Evolutionary conservation across 208 protist species (phyloP).

Genomic region (Trypanosoma cruzi): DNA sequence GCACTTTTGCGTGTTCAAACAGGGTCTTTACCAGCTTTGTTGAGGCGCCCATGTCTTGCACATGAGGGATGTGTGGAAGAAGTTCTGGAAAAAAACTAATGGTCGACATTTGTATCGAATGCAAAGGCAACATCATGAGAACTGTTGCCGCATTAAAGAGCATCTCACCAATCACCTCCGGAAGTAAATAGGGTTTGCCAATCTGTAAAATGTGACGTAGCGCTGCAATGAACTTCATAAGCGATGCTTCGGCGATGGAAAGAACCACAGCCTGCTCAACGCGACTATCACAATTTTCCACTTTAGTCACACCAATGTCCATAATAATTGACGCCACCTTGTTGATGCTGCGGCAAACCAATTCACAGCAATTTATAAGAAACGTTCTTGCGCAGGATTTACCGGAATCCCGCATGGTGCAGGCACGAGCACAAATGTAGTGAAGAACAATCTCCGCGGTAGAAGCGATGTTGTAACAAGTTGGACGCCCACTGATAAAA

Average conservation of each 20-base stretch:
- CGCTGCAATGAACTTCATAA: slow-evolving; percentile 79
- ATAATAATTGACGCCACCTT: slow-evolving; percentile 74
- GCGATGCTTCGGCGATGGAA: slow-evolving; percentile 67
- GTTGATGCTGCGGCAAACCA: slow-evolving; percentile 72
- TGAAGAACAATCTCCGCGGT: slow-evolving; percentile 75
- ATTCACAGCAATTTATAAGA: slow-evolving; percentile 66
- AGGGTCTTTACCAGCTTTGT: slow-evolving; percentile 66
- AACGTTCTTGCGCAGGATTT: slow-evolving; percentile 36
- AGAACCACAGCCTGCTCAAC: slow-evolving; percentile 65
- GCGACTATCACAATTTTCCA: slow-evolving; percentile 31
- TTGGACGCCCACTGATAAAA: slow-evolving; percentile 42
- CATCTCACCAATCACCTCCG: slow-evolving; percentile 45
- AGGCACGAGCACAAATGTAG: slow-evolving; percentile 73
- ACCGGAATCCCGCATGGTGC: slow-evolving; percentile 50
- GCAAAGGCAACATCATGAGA: slow-evolving; percentile 83
- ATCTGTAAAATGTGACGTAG: slow-evolving; percentile 68
- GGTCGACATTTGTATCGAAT: slow-evolving; percentile 81
- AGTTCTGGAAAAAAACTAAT: slow-evolving; percentile 84
- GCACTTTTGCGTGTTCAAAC: slow-evolving; percentile 63
- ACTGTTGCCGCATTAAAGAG: slow-evolving; percentile 82
- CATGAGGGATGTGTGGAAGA: slow-evolving; percentile 63
- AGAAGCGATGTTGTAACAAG: slow-evolving; percentile 77
- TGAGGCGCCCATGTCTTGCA: slow-evolving; percentile 46
- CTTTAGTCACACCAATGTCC: slow-evolving; percentile 46
- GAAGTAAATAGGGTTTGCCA: slow-evolving; percentile 25